Evolutionary conservation across 495 filamentous ascomycete genomes (phyloP), one percentile per base, ranked within the genome.

Genomic region (Penicillium paradoxum): DNA sequence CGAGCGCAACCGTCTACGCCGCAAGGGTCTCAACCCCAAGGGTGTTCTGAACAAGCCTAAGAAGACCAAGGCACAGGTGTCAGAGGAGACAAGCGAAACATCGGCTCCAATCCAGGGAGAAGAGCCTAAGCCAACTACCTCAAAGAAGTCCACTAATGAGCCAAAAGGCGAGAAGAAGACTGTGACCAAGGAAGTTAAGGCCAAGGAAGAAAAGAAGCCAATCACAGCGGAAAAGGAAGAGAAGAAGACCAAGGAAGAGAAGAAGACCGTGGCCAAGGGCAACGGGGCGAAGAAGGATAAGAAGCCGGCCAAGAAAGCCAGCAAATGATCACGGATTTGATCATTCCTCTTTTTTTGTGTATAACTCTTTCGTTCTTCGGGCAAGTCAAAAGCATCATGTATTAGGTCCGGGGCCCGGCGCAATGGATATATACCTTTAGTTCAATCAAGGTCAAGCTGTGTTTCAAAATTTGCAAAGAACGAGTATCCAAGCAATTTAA

Each of bases 21-120:
- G 77, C 68, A 89, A 86, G 70, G 86, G 86, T 24, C 66, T 83
- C 27, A 77, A 86, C 75, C 83, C 83, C 4, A 85, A 80, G 70
- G 80, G 74, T 17, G 78, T 72, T 25, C 46, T 70, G 51, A 75
- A 75, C 58, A 74, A 75, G 49, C 67, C 64, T 21, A 75, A 72
- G 60, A 63, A 53, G 51, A 55, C 3, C 57, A 66, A 66, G 55
- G 56, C 36, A 3, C 49, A 60, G 34, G 52, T 53, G 3, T 40
- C 45, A 22, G n/a, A 42, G 22, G 53, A 60, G 54, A 41, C 53
- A 13, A 38, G 15, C 45, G 36, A 53, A 29, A 30, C 46, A 7
- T 29, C 11, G 3, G 18, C 24, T 21, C 21, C 55, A 5, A 56
- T 25, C 48, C 43, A 51, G 21, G 37, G 44, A 34, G 45, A 58